phyloP scores from a whole-genome alignment of 805 yeast genomes.

The Cyberlindnera maritima region DNA sequence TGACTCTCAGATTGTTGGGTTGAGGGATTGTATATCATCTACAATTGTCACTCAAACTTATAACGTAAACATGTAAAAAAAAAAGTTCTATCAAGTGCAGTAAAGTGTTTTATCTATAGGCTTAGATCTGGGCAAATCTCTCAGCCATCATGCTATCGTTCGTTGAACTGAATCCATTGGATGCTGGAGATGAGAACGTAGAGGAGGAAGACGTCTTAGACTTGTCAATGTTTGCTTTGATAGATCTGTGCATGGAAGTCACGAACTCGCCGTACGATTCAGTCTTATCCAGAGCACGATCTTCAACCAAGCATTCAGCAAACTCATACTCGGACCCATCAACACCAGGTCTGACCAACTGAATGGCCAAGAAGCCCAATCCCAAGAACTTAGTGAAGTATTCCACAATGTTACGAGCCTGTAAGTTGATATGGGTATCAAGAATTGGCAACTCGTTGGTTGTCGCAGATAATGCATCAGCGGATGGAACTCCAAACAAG shows the following conservation, averaged over 20 bases:
- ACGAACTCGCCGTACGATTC: constrained; percentile 66
- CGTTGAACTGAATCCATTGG: neutral
- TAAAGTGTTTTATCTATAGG: too few species aligned
- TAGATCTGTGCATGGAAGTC: constrained; percentile 61
- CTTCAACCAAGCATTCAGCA: constrained; percentile 69
- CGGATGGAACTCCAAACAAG: constrained; percentile 60
- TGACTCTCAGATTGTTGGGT: constrained; percentile 46
- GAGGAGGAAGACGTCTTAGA: constrained; percentile 28
- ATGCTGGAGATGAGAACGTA: neutral
- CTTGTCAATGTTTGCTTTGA: constrained; percentile 49
- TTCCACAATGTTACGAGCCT: constrained; percentile 61
- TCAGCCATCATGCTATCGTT: constrained; percentile 24
- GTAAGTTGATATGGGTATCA: constrained; percentile 64
- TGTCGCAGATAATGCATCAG: constrained; percentile 24
- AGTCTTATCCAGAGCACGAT: constrained; percentile 52
- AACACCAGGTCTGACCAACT: constrained; percentile 59
- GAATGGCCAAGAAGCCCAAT: constrained; percentile 45
- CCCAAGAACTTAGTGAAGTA: constrained; percentile 47
- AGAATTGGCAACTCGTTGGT: constrained; percentile 62
- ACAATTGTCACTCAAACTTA: neutral
- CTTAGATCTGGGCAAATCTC: constrained; percentile 20
- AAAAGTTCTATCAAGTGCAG: neutral
- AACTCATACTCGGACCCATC: constrained; percentile 49
- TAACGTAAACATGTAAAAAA: too few species aligned
- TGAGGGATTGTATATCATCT: neutral